phyloP scores from a whole-genome alignment of 495 filamentous ascomycete genomes.

The Lentithecium fluviatile region DNA sequence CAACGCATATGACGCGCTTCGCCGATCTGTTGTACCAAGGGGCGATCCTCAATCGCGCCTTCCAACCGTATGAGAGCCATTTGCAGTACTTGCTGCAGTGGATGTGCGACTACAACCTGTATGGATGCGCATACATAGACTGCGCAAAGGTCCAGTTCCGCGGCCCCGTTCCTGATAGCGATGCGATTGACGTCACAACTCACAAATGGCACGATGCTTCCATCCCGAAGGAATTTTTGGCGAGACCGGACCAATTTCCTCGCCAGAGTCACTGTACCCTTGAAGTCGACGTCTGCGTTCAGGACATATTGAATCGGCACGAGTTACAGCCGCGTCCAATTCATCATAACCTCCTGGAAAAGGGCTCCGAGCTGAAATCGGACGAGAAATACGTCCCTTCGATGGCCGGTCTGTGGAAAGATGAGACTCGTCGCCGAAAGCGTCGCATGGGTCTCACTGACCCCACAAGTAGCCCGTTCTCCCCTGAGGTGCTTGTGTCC shows the following conservation, averaged over 20 bases:
- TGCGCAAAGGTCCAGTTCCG: conserved; percentile 69
- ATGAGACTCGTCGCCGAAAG: conserved; percentile 80
- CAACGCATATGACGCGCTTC: conserved; percentile 73
- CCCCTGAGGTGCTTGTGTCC: conserved; percentile 73
- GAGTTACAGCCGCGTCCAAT: conserved; percentile 69
- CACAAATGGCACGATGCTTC: conserved; percentile 81
- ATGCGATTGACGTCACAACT: conserved; percentile 54
- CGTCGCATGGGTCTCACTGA: conserved; percentile 60
- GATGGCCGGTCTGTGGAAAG: conserved; percentile 90
- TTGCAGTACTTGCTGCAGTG: conserved; percentile 89
- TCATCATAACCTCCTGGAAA: conserved; percentile 86
- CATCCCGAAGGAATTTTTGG: conserved; percentile 54
- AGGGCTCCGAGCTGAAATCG: conserved; percentile 57
- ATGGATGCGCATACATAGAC: conserved; percentile 84
- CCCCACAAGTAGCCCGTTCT: conserved; percentile 70
- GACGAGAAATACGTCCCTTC: conserved; percentile 86
- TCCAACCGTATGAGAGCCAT: conserved; percentile 94
- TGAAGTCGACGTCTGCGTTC: conserved; percentile 83
- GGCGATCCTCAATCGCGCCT: conserved; percentile 71
- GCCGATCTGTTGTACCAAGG: conserved; percentile 84
- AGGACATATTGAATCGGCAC: conserved; percentile 82
- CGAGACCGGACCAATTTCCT: conserved; percentile 61
- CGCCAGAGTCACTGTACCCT: conserved; percentile 83
- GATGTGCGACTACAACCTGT: conserved; percentile 97
- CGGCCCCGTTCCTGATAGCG: conserved; percentile 67